Conservation (phyloP, 2,329 filamentous ascomycete species). For the Aspergillus fischeri region DNA sequence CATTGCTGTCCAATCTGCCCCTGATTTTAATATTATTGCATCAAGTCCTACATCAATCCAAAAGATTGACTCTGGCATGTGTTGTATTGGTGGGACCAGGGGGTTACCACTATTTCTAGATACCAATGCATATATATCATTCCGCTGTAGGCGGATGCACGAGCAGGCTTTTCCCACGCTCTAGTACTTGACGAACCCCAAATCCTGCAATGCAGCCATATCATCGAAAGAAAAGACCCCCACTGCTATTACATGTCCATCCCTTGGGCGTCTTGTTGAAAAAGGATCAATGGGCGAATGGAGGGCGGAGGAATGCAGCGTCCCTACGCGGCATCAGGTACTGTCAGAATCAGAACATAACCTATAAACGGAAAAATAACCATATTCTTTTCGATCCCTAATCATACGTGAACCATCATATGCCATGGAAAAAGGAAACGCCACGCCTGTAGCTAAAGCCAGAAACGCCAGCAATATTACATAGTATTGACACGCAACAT, state of each 20-base stretch:
- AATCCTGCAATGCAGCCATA: background rate
- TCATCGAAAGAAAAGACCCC: background rate
- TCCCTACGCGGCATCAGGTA: too few relatives aligned
- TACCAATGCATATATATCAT: background rate
- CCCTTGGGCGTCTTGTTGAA: background rate
- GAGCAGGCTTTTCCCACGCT: background rate
- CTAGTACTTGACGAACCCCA: background rate
- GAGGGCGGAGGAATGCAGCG: background rate
- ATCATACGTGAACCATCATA: background rate
- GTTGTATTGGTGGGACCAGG: background rate
- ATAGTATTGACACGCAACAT: background rate
- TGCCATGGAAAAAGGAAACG: background rate
- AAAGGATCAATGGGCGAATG: background rate
- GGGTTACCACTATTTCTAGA: too few relatives aligned
- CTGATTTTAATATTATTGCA: background rate
- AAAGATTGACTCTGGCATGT: too few relatives aligned
- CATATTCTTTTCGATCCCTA: background rate
- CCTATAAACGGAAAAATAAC: background rate
- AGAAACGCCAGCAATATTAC: background rate
- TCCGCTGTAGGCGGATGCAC: background rate
- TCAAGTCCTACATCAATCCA: background rate
- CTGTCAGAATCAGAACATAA: too few relatives aligned
- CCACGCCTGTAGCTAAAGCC: background rate
- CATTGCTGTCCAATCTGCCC: background rate
- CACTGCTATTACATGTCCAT: background rate